Conservation (phyloP, 2,329 filamentous ascomycete genomes). For the Colletotrichum sp. region DNA sequence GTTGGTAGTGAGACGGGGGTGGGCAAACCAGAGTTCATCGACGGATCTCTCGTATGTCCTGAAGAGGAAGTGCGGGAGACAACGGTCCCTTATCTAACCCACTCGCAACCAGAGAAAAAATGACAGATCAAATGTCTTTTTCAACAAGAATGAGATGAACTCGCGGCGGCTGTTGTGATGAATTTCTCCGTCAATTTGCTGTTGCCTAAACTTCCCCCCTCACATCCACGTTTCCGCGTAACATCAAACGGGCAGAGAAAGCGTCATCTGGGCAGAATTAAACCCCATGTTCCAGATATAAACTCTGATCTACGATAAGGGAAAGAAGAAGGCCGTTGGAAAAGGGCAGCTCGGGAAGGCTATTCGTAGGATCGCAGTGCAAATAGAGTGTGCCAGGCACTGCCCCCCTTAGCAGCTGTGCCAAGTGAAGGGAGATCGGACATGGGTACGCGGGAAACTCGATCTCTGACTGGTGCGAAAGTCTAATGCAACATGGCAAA, state of each 20-base stretch:
- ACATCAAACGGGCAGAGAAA: background rate
- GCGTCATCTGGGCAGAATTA: background rate
- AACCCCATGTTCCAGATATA: background rate
- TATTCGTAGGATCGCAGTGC: background rate
- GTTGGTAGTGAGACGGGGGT: background rate
- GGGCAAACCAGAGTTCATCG: background rate
- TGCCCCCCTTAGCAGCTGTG: background rate
- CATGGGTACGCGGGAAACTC: background rate
- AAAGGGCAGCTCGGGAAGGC: background rate
- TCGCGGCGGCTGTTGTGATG: background rate
- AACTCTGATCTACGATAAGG: background rate
- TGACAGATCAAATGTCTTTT: background rate
- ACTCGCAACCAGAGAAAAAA: background rate
- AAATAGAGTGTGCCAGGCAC: background rate
- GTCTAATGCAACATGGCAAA: background rate
- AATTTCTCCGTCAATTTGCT: background rate
- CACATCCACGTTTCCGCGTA: background rate
- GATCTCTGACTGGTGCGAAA: background rate
- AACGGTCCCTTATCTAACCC: background rate
- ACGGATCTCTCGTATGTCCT: background rate
- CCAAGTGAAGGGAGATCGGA: background rate
- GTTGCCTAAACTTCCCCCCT: background rate
- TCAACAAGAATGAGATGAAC: background rate
- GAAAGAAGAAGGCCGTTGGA: background rate
- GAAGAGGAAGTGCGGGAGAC: background rate